Conservation (phyloP, 1,284 basidiomycete genomes). For the Apiotrichum gamsii region DNA sequence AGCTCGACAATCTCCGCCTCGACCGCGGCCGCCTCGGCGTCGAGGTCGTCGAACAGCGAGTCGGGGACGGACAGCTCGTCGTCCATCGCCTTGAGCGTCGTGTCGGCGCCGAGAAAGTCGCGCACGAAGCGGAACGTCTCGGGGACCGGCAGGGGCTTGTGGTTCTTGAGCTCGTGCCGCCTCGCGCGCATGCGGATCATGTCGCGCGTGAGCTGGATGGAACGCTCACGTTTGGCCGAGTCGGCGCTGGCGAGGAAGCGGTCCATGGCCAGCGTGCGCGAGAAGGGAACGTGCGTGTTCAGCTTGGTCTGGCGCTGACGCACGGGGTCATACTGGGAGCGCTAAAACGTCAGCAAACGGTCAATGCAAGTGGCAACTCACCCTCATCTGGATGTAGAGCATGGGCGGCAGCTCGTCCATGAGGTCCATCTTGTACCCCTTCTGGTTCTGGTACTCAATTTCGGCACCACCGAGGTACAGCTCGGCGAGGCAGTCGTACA, state of each 20-base stretch:
- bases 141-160: constrained; percentile 33
- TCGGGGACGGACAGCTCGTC: constrained; percentile 45
- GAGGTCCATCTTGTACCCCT: constrained; percentile 79
- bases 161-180: constrained; percentile 59
- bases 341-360: constrained; percentile 55
- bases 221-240: constrained; percentile 60
- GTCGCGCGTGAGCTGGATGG: constrained; percentile 63
- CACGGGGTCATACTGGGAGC: constrained; percentile 84
- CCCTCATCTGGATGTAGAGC: constrained; percentile 91
- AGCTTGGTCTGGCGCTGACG: constrained; percentile 77
- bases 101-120: constrained; percentile 20
- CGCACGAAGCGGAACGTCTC: constrained; percentile 29
- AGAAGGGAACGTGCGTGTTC: constrained; percentile 89
- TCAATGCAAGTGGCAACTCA: no score
- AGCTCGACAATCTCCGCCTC: constrained; percentile 59
- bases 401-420: constrained; percentile 81
- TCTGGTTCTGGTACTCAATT: constrained; percentile 80
- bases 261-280: constrained; percentile 80
- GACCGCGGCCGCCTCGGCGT: constrained; percentile 54
- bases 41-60: constrained; percentile 42
- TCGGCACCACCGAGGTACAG: constrained; percentile 75
- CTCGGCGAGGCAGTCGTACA: constrained; percentile 87
- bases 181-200: constrained; percentile 61
- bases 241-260: constrained; percentile 78
- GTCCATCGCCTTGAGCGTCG: constrained; percentile 36